Conservation (phyloP, 2,329 filamentous ascomycete species). For the Fusarium sp. region DNA sequence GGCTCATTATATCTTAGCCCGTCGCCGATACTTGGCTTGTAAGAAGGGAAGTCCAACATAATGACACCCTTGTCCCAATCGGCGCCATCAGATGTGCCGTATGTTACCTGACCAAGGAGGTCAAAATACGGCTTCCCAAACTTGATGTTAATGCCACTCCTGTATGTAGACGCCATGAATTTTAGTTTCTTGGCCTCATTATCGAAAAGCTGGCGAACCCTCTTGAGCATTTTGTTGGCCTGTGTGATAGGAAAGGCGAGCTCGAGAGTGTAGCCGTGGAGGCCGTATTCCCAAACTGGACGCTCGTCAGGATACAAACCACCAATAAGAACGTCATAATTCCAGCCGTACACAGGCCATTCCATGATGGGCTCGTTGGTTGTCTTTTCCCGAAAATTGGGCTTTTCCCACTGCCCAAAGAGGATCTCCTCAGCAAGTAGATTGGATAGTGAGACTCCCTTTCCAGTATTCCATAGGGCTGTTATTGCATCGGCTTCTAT, state of each 20-base stretch:
- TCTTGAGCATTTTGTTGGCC: background rate
- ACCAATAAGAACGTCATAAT: slow-evolving; percentile 15
- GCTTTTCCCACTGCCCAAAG: slow-evolving; percentile 14
- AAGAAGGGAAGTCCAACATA: slow-evolving; percentile 5
- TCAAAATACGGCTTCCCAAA: slow-evolving; percentile 1
- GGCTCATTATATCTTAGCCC: slow-evolving; percentile 5
- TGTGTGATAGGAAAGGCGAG: background rate
- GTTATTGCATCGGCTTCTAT: slow-evolving; percentile 3
- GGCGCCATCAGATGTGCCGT: background rate
- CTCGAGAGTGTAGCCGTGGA: background rate
- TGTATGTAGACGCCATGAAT: background rate
- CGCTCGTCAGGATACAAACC: slow-evolving; percentile 5
- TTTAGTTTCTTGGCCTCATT: slow-evolving; percentile 1
- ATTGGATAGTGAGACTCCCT: background rate
- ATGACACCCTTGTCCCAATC: slow-evolving; percentile 13
- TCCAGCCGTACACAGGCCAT: slow-evolving; percentile 9
- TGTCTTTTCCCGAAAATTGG: slow-evolving; percentile 11
- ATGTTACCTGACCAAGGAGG: background rate
- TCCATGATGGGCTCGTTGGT: slow-evolving; percentile 8
- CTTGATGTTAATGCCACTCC: slow-evolving; percentile 16
- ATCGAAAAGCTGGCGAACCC: background rate
- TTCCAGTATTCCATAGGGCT: slow-evolving; percentile 9
- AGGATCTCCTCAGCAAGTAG: slow-evolving; percentile 6
- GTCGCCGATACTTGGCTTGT: background rate
- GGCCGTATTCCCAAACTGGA: background rate